Evolutionary conservation across 2,329 filamentous ascomycete species (phyloP), one percentile per base, ranked within the genome.

Genomic region (Raffaelea arxii): DNA sequence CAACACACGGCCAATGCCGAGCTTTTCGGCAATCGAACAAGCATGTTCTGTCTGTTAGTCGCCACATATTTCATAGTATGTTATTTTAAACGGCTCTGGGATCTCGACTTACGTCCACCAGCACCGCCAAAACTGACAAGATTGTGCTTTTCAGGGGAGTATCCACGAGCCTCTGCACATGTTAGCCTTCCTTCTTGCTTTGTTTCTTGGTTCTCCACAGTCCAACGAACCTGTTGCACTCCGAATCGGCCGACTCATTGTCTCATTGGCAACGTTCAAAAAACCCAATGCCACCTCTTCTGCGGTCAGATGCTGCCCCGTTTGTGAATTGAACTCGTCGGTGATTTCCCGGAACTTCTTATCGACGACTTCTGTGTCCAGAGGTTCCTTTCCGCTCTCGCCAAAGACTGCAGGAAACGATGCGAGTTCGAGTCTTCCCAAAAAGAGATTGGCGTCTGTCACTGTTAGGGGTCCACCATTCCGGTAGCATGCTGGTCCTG

Each of bases 91-190:
- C n/a, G n/a, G n/a, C n/a, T n/a, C n/a, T n/a, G n/a, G n/a, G n/a
- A n/a, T n/a, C n/a, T n/a, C n/a, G 82, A 53, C 21, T 3, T n/a
- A n/a, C n/a, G 89, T 0, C 89, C 89, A 41, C 90, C 90, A 0
- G 90, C 90, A 48, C 90, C 90, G 36, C 90, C 90, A 63, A 96
- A 96, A 0, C 86, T 92, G 0, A 89, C 89, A 25, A 96, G 73
- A n/a, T 88, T 73, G 62, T 95, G 90, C 53, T 86, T 86, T 1
- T 85, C 88, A 0, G 89, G 91, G 59, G 95, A 89, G 53, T 92
- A 86, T 0, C 90, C 90, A 61, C 91, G 87, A n/a, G 89, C 89
- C 63, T 96, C 90, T 0, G n/a, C n/a, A n/a, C n/a, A n/a, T n/a
- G n/a, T n/a, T n/a, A n/a, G n/a, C n/a, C n/a, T n/a, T n/a, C n/a